phyloP scores from a whole-genome alignment of 805 yeast species.

The Ogataea allantospora region DNA sequence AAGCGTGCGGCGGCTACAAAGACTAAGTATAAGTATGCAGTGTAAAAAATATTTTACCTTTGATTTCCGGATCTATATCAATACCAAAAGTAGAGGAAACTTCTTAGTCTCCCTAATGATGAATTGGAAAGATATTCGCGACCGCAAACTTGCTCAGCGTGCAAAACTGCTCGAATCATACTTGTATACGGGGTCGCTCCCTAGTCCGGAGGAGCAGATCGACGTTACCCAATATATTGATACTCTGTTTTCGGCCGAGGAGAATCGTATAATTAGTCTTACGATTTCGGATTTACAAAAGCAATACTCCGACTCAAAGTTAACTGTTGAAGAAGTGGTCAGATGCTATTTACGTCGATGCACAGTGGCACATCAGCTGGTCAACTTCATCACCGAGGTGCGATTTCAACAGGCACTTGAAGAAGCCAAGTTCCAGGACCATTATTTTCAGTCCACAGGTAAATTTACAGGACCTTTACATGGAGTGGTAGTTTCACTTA shows the following conservation, averaged over 20 bases:
- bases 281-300: slow-evolving; percentile 5
- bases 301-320: slow-evolving; percentile 25
- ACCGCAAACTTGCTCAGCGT: slow-evolving; percentile 5
- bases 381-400: slow-evolving; percentile 39
- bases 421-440: slow-evolving; percentile 55
- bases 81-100: too few relatives aligned
- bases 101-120: too few relatives aligned
- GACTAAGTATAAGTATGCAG: slow-evolving; percentile 2
- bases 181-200: slow-evolving; percentile 1
- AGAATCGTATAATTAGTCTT: slow-evolving; percentile 39
- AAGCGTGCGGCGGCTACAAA: slow-evolving; percentile 25
- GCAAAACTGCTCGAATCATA: slow-evolving; percentile 1
- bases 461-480: slow-evolving; percentile 60
- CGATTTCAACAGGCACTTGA: slow-evolving; percentile 59
- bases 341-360: slow-evolving; percentile 58
- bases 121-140: slow-evolving; percentile 10
- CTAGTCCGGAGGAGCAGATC: slow-evolving; percentile 5
- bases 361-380: slow-evolving; percentile 54
- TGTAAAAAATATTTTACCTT: background rate
- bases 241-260: slow-evolving; percentile 31
- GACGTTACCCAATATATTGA: slow-evolving; percentile 22
- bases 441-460: slow-evolving; percentile 44
- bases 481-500: slow-evolving; percentile 53
- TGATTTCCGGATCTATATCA: too few relatives aligned
- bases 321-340: slow-evolving; percentile 45